phyloP scores from a whole-genome alignment of 306 rosid genomes.

The Cucurbita maxima region DNA sequence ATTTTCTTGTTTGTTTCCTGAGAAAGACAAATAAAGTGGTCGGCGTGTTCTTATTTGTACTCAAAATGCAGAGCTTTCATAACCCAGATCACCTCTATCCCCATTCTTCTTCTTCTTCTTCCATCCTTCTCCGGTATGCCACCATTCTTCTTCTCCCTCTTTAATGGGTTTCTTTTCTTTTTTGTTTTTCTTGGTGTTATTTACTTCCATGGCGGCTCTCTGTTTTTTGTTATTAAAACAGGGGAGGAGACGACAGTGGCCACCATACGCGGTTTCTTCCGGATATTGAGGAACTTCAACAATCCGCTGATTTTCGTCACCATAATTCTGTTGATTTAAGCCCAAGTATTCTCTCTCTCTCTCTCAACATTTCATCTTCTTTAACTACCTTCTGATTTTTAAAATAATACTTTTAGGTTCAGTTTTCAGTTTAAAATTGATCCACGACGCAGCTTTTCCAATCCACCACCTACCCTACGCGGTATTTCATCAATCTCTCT shows the following conservation, averaged over 20 bases:
- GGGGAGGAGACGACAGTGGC: constrained; percentile 45
- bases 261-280: constrained; percentile 38
- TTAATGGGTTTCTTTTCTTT: not conserved
- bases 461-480: constrained; percentile 37
- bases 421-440: constrained; percentile 44
- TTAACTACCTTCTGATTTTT: constrained; percentile 2
- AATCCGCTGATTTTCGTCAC: constrained; percentile 40
- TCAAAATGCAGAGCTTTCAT: constrained; percentile 57
- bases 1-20: not conserved
- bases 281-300: constrained; percentile 60
- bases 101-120: constrained; percentile 20
- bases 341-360: constrained; percentile 32
- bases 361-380: not conserved
- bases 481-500: constrained; percentile 16
- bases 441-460: constrained; percentile 29
- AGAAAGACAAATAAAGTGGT: not conserved
- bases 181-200: not conserved
- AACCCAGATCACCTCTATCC: constrained; percentile 26
- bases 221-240: constrained; percentile 18
- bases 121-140: constrained; percentile 38
- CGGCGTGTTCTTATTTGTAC: not conserved
- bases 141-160: not conserved
- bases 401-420: constrained; percentile 23
- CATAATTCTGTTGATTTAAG: constrained; percentile 69
- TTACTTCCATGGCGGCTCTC: not conserved